These are phyloP conservation scores for Pichia nanzhaoensis DNA, from an alignment of 805 yeast genomes.

Conservation along the genomic window DNA sequence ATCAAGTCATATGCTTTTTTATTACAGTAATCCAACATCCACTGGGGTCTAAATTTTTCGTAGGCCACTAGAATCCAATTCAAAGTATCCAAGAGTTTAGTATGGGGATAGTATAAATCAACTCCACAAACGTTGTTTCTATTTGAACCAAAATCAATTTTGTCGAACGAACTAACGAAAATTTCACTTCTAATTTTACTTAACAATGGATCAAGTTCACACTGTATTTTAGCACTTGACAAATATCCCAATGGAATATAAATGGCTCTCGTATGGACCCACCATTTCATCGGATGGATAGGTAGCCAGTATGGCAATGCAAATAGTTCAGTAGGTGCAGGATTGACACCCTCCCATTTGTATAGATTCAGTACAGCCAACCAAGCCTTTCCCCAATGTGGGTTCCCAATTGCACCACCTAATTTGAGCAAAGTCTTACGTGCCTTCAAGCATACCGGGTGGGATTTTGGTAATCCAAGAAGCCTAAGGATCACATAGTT, in stretches of 20 bases:
- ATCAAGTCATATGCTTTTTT: conserved; percentile 54
- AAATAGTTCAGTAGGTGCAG: conserved; percentile 97
- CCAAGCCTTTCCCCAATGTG: conserved; percentile 99
- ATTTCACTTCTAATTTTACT: conserved; percentile 68
- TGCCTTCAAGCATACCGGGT: conserved; percentile 74
- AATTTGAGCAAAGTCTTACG: conserved; percentile 57
- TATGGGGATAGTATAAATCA: conserved; percentile 92
- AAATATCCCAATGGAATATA: conserved; percentile 83
- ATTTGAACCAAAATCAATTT: conserved; percentile 60
- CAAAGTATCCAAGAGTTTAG: conserved; percentile 52
- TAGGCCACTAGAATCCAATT: conserved; percentile 57
- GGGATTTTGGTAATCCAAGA: conserved; percentile 66
- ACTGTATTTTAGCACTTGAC: conserved; percentile 46
- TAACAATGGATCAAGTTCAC: conserved; percentile 59
- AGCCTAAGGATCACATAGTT: conserved; percentile 79
- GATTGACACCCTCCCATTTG: conserved; percentile 95
- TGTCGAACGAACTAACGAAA: conserved; percentile 56
- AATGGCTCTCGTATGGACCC: conserved; percentile 97
- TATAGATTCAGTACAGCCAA: conserved; percentile 72
- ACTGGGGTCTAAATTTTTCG: conserved; percentile 71
- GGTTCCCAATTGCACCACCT: conserved; percentile 87
- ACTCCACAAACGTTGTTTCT: conserved; percentile 86
- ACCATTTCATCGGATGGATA: conserved; percentile 94
- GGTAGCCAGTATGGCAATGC: conserved; percentile 74
- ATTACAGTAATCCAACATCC: conserved; percentile 52